These are phyloP conservation scores for Stellera chamaejasme DNA, from an alignment of 345 rosid species.

Conservation along the genomic window DNA sequence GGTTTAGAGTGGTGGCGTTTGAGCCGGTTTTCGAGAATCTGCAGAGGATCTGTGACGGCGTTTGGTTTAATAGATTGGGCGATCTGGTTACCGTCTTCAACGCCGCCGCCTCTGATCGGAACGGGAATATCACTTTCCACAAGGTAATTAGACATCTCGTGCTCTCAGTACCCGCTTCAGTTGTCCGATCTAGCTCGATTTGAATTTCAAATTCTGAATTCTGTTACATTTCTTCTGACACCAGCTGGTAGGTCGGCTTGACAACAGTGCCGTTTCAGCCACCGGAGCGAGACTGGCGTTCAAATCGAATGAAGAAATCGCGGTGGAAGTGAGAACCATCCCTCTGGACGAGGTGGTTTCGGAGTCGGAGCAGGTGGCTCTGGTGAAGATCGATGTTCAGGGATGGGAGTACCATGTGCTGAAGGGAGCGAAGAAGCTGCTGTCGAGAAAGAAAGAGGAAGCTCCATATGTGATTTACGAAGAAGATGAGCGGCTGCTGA, in stretches of 20 bases:
- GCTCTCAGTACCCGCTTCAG: no score
- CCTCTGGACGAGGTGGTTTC: conserved; percentile 74
- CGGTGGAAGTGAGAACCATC: conserved; percentile 72
- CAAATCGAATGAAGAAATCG: conserved; percentile 91
- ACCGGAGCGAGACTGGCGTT: conserved; percentile 85
- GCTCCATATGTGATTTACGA: conserved; percentile 91
- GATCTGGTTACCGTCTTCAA: conserved; percentile 73
- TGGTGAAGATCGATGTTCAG: conserved; percentile 88
- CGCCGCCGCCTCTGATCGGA: conserved; percentile 77
- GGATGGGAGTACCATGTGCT: conserved; percentile 97
- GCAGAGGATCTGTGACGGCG: conserved; percentile 94
- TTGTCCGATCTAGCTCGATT: no score
- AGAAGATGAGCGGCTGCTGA: conserved; percentile 81
- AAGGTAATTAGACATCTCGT: conserved; percentile 36
- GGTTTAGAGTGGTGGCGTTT: conserved; percentile 74
- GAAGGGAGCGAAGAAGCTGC: conserved; percentile 71
- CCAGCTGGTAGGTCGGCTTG: conserved; percentile 88
- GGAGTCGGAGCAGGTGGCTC: conserved; percentile 47
- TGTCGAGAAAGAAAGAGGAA: conserved; percentile 59
- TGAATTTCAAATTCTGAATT: no score
- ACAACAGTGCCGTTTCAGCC: conserved; percentile 88
- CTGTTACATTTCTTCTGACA: background rate
- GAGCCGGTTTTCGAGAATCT: conserved; percentile 92
- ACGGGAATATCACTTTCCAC: conserved; percentile 76
- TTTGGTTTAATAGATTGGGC: conserved; percentile 80